Evolutionary conservation across 2,329 filamentous ascomycete species (phyloP), one percentile per base, ranked within the genome.

Genomic region (Xylariomycetidae sp.): DNA sequence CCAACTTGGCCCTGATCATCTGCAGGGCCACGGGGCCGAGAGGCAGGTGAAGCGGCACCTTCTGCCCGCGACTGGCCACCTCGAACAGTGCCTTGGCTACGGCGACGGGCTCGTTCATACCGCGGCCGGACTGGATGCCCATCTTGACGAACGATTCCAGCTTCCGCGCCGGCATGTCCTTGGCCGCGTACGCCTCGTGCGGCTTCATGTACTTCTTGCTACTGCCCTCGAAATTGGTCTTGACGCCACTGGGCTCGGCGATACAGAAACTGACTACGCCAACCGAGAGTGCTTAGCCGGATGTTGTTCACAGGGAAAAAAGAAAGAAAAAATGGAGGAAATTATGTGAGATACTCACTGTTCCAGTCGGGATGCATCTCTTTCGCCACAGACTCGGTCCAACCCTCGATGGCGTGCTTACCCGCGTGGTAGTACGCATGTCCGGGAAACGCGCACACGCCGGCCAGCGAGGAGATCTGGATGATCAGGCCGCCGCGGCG

Each of bases 401-500:
- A 43, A 5, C 41, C 41, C 8, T 43, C 41, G 4, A 41, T 32
- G 3, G 41, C 38, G 26, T 37, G 41, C 28, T 41, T 43, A 25
- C 34, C 40, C 7, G 41, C 38, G 18, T 41, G 38, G 28, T 43
- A 43, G 22, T 41, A 43, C 8, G 41, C 14, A 10, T 38, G 29
- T 2, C 41, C 38, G 1, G 38, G 32, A n/a, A 41, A 43, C 8
- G 34, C 34, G 16, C 38, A 38, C 10, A 38, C 31, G 11, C 38
- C 41, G 10, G 38, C 38, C 13, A 43, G 38, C n/a, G 41, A 43
- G 8, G 41, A 41, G 10, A 43, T 30, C n/a, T 43, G 37, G 23
- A 41, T 36, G 20, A 43, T 36, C 11, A 43, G 25, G 7, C 41
- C 41, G 4, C 38, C 41, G 11, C 31, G 29, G 13, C 22, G 25